Conservation (phyloP, 768 basidiomycete species). For the Russula foetens region DNA sequence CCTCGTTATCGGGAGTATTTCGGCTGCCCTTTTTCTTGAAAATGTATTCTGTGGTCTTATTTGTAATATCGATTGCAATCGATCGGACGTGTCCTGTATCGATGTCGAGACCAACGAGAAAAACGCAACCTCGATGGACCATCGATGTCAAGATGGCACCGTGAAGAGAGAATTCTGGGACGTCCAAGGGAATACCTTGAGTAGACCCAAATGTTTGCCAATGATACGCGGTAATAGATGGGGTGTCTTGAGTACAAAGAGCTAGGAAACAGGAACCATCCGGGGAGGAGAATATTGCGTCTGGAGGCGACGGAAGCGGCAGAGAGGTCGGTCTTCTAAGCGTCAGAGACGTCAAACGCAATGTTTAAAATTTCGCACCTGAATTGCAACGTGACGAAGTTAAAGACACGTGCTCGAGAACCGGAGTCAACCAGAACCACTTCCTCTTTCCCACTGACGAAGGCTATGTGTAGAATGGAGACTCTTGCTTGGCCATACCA, state of each 20-base stretch:
- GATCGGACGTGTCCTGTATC: constrained; percentile 32
- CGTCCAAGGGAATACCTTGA: constrained; percentile 33
- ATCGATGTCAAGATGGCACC: constrained; percentile 38
- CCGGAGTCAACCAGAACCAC: constrained; percentile 41
- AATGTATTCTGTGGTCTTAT: constrained; percentile 46
- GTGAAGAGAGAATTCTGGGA: constrained; percentile 24
- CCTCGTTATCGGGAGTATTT: constrained; percentile 11
- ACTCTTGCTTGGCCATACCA: constrained; percentile 34
- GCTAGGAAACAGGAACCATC: constrained; percentile 47
- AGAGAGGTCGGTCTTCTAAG: constrained; percentile 37
- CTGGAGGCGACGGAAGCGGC: constrained; percentile 29
- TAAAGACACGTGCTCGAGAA: constrained; percentile 41
- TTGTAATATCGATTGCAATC: constrained; percentile 43
- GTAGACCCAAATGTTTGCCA: constrained; percentile 49
- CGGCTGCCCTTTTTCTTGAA: constrained; percentile 38
- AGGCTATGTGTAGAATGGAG: constrained; percentile 32
- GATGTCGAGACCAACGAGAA: constrained; percentile 36
- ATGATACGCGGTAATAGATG: constrained; percentile 37
- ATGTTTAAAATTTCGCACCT: constrained; percentile 30
- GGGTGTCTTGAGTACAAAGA: constrained; percentile 19
- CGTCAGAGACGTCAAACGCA: not conserved
- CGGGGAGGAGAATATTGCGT: constrained; percentile 37
- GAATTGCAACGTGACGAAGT: constrained; percentile 44
- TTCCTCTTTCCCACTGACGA: constrained; percentile 45
- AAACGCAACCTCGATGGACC: constrained; percentile 32